Percentiles rank a stretch among this genome's conserved stretches.
Conservation (phyloP, 768 basidiomycete genomes). For the Rhodocollybia butyracea region DNA sequence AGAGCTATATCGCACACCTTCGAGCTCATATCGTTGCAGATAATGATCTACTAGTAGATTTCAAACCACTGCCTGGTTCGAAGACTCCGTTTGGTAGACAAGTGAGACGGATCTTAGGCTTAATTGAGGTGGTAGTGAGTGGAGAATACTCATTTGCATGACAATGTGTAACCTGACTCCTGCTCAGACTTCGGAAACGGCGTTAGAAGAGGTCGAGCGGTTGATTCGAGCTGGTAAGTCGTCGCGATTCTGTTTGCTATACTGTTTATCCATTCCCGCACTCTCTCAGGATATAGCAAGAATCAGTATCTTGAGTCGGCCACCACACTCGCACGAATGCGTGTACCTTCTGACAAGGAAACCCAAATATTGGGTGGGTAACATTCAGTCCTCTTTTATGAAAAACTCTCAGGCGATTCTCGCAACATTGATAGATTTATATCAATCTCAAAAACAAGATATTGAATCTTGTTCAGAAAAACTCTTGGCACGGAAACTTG, state of each 20-base stretch:
- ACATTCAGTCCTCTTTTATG: neutral
- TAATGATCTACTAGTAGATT: neutral
- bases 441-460: neutral
- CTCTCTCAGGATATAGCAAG: no score
- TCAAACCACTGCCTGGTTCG: neutral
- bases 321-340: neutral
- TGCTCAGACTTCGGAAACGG: neutral
- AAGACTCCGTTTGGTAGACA: neutral
- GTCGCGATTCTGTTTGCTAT: no score
- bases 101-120: neutral
- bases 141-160: neutral
- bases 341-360: no score
- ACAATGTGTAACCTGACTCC: neutral
- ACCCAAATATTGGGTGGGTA: neutral
- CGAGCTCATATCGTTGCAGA: neutral
- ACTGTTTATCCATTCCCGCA: no score
- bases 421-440: neutral
- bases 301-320: neutral
- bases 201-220: neutral
- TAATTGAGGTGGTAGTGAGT: neutral
- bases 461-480: slow-evolving; percentile 9
- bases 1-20: neutral
- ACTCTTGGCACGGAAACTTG: slow-evolving; percentile 18
- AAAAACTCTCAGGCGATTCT: neutral
- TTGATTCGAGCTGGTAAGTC: neutral